Evolutionary conservation across 73 alveolate species (phyloP), one percentile per base, ranked within the genome.

Genomic region (Blepharisma stoltei): DNA sequence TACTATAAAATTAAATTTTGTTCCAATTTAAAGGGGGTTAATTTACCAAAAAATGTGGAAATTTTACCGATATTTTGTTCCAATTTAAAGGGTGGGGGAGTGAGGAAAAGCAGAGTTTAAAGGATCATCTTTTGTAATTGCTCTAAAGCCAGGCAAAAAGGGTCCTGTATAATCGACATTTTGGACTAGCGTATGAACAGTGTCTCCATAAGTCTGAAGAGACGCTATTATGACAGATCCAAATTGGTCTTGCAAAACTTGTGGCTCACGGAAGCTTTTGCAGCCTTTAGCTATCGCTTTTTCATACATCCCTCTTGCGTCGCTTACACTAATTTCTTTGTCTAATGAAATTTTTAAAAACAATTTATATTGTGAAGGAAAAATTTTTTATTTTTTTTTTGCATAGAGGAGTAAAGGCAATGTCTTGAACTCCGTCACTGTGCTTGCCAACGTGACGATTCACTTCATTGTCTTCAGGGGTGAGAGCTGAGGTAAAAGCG

Each of bases 371-470:
- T n/a, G n/a, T n/a, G n/a, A n/a, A n/a, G n/a, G n/a, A n/a, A n/a
- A n/a, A n/a, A n/a, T n/a, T n/a, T n/a, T n/a, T n/a, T n/a, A n/a
- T n/a, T n/a, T n/a, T n/a, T n/a, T n/a, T n/a, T n/a, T n/a, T n/a
- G n/a, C n/a, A n/a, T n/a, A n/a, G n/a, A n/a, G n/a, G n/a, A n/a
- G n/a, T n/a, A n/a, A 92, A 92, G 18, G 96, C 95, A 49, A 92
- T 93, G 80, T 92, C 98, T 76, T 82, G 86, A 14, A 92, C 98
- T 68, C 98, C 98, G 50, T 92, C 98, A 6, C 96, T 94, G 67
- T 92, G 98, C 32, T 41, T 54, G 54, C 80, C 73, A 41, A 89
- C 65, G 47, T 92, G 92, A 21, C 71, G 46, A 21, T 86, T 54
- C 81, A 92, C 90, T 46, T 80, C 89, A 18, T 71, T 86, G 67